These are phyloP conservation scores for Puccinia polysora DNA, from an alignment of 1,284 basidiomycete species.

Conservation along the genomic window DNA sequence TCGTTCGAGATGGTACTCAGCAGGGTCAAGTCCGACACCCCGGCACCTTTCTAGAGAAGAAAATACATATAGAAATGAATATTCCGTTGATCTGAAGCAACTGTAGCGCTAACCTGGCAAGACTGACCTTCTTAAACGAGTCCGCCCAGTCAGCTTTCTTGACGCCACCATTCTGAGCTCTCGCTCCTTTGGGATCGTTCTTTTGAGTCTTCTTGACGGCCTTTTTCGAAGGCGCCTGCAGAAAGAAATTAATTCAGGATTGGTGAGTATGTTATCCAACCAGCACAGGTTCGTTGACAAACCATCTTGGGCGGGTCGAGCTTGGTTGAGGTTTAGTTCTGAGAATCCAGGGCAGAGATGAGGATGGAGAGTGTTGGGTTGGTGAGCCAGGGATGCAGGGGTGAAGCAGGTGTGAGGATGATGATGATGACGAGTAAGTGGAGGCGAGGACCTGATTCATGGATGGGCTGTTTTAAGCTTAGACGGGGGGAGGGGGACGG, in stretches of 20 bases:
- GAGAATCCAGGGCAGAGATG: too few relatives aligned
- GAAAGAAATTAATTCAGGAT: not conserved
- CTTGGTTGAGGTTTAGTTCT: too few relatives aligned
- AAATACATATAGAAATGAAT: constrained; percentile 10
- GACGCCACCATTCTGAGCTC: constrained; percentile 31
- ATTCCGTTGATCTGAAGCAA: constrained; percentile 45
- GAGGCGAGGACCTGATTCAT: too few relatives aligned
- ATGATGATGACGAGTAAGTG: too few relatives aligned
- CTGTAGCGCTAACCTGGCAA: not conserved
- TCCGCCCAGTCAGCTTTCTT: constrained; percentile 43
- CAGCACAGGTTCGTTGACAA: not conserved
- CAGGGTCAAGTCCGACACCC: constrained; percentile 97
- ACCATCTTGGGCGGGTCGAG: not conserved
- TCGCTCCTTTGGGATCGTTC: constrained; percentile 16
- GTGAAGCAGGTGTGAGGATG: too few relatives aligned
- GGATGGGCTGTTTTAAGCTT: too few relatives aligned
- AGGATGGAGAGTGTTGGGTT: too few relatives aligned
- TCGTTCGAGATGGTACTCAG: constrained; percentile 96
- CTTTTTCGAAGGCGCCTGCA: constrained; percentile 39
- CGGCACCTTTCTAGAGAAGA: constrained; percentile 58
- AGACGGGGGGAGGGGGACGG: too few relatives aligned
- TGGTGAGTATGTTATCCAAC: not conserved
- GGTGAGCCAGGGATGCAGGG: too few relatives aligned
- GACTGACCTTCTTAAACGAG: constrained; percentile 44
- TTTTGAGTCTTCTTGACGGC: constrained; percentile 38